Base-by-base conservation (phyloP, 768 basidiomycete species). In the Coprinopsis cinerea region DNA sequence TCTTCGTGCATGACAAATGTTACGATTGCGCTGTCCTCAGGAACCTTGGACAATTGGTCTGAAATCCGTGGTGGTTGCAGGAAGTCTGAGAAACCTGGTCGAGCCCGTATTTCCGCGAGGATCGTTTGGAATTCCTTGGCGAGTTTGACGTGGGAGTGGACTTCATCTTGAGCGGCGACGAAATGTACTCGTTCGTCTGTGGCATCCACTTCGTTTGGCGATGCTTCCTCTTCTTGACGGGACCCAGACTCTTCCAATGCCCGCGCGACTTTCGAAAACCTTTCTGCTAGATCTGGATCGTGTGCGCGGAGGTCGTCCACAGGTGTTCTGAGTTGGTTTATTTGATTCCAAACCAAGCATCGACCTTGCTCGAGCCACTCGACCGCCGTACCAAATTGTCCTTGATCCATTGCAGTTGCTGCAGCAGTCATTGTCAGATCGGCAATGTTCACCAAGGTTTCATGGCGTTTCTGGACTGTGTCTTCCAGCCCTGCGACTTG, bases 301-400 rank as follows among this genome's bases (percentile, higher is more conserved):
- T 44, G 34, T 7, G 48, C 23, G 2, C 44, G 17, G 1, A 64
- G 55, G 18, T 53, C 48, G 41, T 64, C 58, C 5, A 62, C 14
- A 0, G 65, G 61, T 7, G 60, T 57, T 5, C 60, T 56, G 5
- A 64, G 53, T 10, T 59, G 51, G 18, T 56, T 53, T 0, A 62
- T 47, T 35, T 66, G 66, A 23, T 45, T 52, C 65, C 67, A 67
- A 5, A 62, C 50, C 15, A 65, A 45, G 22, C 59, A 59, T 3
- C 64, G 58, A 2, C 65, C 63, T 47, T 62, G 58, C 28, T 65
- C 64, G 5, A 73, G 58, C 60, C 68, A 60, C 52, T 70, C 67
- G 25, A 71, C 56, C n/a, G 61, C 64, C 17, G 48, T 57, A 4
- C 62, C 49, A 13, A 55, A 47, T 10, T 62, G 52, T 10, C 47